Evolutionary conservation across 495 filamentous ascomycete species (phyloP), one percentile per base, ranked within the genome.

Genomic region (Penicillium chermesinum): DNA sequence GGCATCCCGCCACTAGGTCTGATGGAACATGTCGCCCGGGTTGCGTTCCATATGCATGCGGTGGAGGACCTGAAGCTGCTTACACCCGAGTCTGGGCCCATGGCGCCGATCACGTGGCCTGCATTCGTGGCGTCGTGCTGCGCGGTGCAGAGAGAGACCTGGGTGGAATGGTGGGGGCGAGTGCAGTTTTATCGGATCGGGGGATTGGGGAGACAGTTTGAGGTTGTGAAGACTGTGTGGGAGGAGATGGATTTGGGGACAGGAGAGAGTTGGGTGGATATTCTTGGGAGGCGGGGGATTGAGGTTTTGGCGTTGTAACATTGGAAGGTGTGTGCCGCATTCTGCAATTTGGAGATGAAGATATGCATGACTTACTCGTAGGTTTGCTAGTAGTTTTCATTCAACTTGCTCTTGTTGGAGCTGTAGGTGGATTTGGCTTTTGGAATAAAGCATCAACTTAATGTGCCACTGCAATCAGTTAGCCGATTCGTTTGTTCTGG

Each of bases 81-180:
- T 17, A 2, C 19, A 7, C 16, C 38, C 5, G 38, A 40, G 16
- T 17, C 13, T 12, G 10, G 13, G 16, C 25, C 25, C 5, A 40
- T 40, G 38, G 38, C 38, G 17, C 38, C 38, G 38, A 40, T 40
- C 17, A 40, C 38, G 13, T 40, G 38, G 38, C 38, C 38, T 13
- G 38, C 38, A 19, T 40, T 40, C 17, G 13, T 40, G 17, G 38
- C 38, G 16, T 40, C 38, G 13, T 40, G 38, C 16, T 19, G 38
- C 19, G 8, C 38, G 3, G 4, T 40, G 17, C 14, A 40, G 6
- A 40, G 38, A 19, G 38, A 19, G 17, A 40, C 38, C 1, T 40
- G 38, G 38, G 38, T 40, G 8, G 8, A 10, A 19, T 40, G 38
- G 38, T 40, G 38, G 38, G 13, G 16, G 8, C 2, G 38, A n/a